Base-by-base conservation (phyloP, 2,329 filamentous ascomycete genomes). In the Elsinoe ampelina region DNA sequence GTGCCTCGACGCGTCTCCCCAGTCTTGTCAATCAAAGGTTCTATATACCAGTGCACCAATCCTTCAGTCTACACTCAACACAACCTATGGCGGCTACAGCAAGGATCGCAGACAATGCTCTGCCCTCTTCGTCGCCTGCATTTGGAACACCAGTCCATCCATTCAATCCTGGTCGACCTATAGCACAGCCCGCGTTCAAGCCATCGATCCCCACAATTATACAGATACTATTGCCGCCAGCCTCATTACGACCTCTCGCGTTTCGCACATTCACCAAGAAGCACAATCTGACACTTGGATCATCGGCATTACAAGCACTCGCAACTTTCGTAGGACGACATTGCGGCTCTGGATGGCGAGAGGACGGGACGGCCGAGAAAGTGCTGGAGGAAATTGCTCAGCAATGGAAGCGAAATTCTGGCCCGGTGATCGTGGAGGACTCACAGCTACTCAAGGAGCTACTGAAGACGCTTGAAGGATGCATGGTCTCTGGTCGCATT, bases 191-290 rank as follows among this genome's bases (percentile, higher is more conserved):
- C 35, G 68, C 67, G 6, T 72, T 75, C 55, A 78, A 77, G 62
- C 78, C 83, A 11, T 77, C 78, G 20, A 78, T 76, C 59, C 71
- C 77, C 5, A 80, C 83, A 5, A 87, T 97, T 48, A 78, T 98
- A 1, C 90, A 93, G 3, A 93, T 98, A 58, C 78, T 95, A 35
- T 83, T 98, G 3, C 91, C 92, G 2, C 87, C 91, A 0, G 83
- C 89, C 8, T 95, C 88, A 0, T 75, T 98, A 39, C 81, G 95
- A 60, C 92, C 93, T 2, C 78, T 97, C 17, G 95, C 93, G 7
- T 97, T 98, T 67, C 84, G 93, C 47, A 95, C 89, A 0, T 95
- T 98, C 63, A 98, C 93, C 1, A 96, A 96, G 72, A 98, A 97
- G 68, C 89, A 98, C 73, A 95, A 92, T 64, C 77, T 98, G 57